Evolutionary conservation across 1,284 basidiomycete species (phyloP).

Genomic region (Wallemia ichthyophaga): DNA sequence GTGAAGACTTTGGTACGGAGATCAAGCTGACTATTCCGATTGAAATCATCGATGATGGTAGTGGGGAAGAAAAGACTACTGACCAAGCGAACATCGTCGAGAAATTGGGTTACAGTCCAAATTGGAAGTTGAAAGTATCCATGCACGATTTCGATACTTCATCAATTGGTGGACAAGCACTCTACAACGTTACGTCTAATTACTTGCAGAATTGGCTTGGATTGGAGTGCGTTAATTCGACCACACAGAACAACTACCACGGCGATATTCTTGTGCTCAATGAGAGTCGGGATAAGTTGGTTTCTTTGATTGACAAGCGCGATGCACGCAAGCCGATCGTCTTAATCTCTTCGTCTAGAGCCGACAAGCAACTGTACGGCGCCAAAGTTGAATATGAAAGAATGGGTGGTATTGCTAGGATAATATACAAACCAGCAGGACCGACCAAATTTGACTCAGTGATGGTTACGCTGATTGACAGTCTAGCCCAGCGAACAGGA

Average conservation of each 20-base stretch:
- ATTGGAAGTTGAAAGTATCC: conserved; percentile 25
- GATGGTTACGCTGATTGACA: conserved; percentile 38
- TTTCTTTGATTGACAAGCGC: conserved; percentile 26
- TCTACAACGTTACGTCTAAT: conserved; percentile 28
- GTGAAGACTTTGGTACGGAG: conserved; percentile 71
- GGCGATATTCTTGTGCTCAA: conserved; percentile 59
- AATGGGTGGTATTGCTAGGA: conserved; percentile 56
- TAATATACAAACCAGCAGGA: conserved; percentile 67
- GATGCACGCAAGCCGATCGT: conserved; percentile 36
- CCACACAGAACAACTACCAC: conserved; percentile 12
- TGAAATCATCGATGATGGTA: conserved; percentile 22
- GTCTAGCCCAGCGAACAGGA: conserved; percentile 15
- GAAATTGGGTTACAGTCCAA: conserved; percentile 18
- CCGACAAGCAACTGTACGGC: conserved; percentile 26
- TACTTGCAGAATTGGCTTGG: conserved; percentile 53
- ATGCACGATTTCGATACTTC: conserved; percentile 39
- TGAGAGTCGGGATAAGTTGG: conserved; percentile 34
- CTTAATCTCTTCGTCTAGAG: conserved; percentile 36
- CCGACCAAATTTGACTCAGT: conserved; percentile 39
- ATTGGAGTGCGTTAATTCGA: conserved; percentile 25
- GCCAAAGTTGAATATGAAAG: conserved; percentile 36
- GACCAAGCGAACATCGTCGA: conserved; percentile 22
- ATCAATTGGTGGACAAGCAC: conserved; percentile 36
- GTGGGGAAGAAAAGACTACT: conserved; percentile 2
- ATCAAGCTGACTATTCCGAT: conserved; percentile 64